Conservation (phyloP, 2,329 filamentous ascomycete genomes). For the Tolypocladium ovalisporum region DNA sequence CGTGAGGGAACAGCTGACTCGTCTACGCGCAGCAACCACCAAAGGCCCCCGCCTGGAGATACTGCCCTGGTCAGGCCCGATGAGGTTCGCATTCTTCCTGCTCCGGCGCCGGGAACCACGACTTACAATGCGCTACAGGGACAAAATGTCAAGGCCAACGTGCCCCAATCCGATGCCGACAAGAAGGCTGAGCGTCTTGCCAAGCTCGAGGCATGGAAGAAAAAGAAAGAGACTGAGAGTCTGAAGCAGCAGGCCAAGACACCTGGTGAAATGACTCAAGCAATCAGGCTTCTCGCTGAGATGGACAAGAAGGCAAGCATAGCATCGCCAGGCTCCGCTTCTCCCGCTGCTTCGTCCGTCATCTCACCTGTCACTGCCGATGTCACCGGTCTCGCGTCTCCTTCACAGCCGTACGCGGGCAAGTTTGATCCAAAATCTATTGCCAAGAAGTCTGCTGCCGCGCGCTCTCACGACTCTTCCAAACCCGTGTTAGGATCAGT, state of each 20-base stretch:
- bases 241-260: conserved; percentile 52
- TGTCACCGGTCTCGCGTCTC: conserved; percentile 34
- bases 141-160: conserved; percentile 34
- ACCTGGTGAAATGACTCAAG: conserved; percentile 47
- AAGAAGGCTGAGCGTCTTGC: conserved; percentile 70
- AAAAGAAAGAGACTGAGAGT: conserved; percentile 70
- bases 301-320: conserved; percentile 60
- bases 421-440: conserved; percentile 86
- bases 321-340: conserved; percentile 29
- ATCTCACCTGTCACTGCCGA: conserved; percentile 34
- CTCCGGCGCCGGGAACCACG: not conserved
- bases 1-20: conserved; percentile 65
- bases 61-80: conserved; percentile 36
- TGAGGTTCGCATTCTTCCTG: conserved; percentile 39
- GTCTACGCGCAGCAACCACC: conserved; percentile 47
- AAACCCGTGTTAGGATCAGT: conserved; percentile 37
- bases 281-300: conserved; percentile 57
- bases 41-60: conserved; percentile 39
- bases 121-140: conserved; percentile 29
- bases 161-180: conserved; percentile 54
- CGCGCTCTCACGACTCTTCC: conserved; percentile 42
- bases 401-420: conserved; percentile 53
- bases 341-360: conserved; percentile 40
- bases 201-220: conserved; percentile 85
- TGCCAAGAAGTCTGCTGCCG: conserved; percentile 62